Conservation (phyloP, 495 filamentous ascomycete genomes). For the Penicillium coprophilum region DNA sequence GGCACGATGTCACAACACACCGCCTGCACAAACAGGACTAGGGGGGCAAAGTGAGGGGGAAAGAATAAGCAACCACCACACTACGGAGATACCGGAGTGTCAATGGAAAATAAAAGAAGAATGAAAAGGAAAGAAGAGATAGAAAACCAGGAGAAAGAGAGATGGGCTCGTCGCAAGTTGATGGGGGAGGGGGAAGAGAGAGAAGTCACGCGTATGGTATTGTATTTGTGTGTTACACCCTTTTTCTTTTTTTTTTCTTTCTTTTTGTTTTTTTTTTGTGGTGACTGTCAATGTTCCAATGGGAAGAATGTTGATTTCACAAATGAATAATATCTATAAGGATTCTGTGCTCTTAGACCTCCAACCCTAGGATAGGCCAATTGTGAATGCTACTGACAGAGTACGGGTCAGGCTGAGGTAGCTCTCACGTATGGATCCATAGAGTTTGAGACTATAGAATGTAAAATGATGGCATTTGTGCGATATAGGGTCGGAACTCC, state of each 20-base stretch:
- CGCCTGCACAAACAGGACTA: slow-evolving; percentile 40
- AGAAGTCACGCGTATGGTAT: slow-evolving; percentile 15
- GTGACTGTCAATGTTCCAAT: background rate
- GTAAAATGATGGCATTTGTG: background rate
- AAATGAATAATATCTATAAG: background rate
- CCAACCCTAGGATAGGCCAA: slow-evolving; percentile 2
- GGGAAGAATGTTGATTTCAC: background rate
- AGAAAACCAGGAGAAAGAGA: background rate
- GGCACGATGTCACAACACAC: slow-evolving; percentile 42
- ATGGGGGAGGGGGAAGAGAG: background rate
- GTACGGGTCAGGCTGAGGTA: slow-evolving; percentile 11
- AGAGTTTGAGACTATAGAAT: background rate
- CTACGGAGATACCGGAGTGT: slow-evolving; percentile 5
- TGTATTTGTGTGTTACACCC: slow-evolving; percentile 11
- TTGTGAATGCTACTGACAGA: background rate
- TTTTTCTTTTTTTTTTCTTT: background rate
- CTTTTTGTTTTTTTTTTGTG: background rate
- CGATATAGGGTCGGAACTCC: slow-evolving; percentile 4
- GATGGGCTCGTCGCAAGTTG: slow-evolving; percentile 9
- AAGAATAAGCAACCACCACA: slow-evolving; percentile 7
- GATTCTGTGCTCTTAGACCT: background rate
- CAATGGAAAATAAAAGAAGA: slow-evolving; percentile 4
- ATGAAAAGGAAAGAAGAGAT: slow-evolving; percentile 10
- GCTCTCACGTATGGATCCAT: slow-evolving; percentile 2
- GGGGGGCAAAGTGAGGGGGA: slow-evolving; percentile 11